phyloP scores from a whole-genome alignment of 108 stramenopile genomes.

The Cyclostephanos tholiformis region DNA sequence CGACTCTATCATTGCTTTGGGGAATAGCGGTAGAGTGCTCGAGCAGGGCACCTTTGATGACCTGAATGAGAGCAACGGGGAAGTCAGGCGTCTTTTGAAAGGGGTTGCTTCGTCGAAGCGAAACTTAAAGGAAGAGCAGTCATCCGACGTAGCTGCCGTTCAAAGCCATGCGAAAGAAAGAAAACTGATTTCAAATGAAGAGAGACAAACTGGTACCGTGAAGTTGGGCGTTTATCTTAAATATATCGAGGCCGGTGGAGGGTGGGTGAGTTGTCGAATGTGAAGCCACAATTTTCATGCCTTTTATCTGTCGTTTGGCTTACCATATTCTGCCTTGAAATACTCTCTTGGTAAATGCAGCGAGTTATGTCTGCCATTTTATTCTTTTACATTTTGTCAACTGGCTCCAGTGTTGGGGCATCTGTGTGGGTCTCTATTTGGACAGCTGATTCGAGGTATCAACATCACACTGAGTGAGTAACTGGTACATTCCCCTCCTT shows the following conservation, averaged over 20 bases:
- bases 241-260: slow-evolving; percentile 70
- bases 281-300: too few relatives aligned
- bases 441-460: slow-evolving; percentile 67
- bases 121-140: slow-evolving; percentile 13
- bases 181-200: slow-evolving; percentile 66
- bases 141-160: background rate
- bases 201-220: slow-evolving; percentile 68
- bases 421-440: slow-evolving; percentile 66
- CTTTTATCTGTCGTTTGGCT: too few relatives aligned
- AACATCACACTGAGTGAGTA: slow-evolving; percentile 47
- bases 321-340: too few relatives aligned
- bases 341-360: background rate
- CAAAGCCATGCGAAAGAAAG: slow-evolving; percentile 13
- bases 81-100: slow-evolving; percentile 66
- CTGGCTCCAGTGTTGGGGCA: slow-evolving; percentile 52
- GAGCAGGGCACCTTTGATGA: slow-evolving; percentile 77
- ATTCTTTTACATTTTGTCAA: slow-evolving; percentile 55
- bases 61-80: slow-evolving; percentile 64
- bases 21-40: slow-evolving; percentile 64
- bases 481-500: slow-evolving; percentile 44
- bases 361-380: slow-evolving; percentile 50
- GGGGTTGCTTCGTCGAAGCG: slow-evolving; percentile 34
- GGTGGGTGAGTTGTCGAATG: slow-evolving; percentile 8
- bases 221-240: slow-evolving; percentile 61
- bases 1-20: slow-evolving; percentile 74